Percentiles rank a stretch among this genome's conserved stretches.
phyloP scores from a whole-genome alignment of 352 stramenopile species.

The Elongisporangium anandrum region DNA sequence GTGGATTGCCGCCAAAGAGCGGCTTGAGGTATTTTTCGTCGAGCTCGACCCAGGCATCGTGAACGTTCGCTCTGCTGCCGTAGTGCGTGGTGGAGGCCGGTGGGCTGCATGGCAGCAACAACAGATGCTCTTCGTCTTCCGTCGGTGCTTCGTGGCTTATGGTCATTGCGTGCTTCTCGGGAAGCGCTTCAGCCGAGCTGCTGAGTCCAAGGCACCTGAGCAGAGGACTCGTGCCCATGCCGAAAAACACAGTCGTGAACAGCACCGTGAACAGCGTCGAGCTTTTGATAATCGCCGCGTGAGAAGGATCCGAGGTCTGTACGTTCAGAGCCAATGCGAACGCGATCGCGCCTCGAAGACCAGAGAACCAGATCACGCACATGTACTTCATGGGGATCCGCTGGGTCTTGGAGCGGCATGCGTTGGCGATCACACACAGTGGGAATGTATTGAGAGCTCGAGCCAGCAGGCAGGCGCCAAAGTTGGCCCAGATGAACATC shows the following conservation, averaged over 20 bases:
- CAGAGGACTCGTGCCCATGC: slow-evolving; percentile 36
- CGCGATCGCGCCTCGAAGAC: slow-evolving; percentile 89
- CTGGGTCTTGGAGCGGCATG: slow-evolving; percentile 19
- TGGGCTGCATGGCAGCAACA: slow-evolving; percentile 13
- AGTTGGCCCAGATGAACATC: slow-evolving; percentile 50
- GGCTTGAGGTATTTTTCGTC: slow-evolving; percentile 69
- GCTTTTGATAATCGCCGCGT: slow-evolving; percentile 59
- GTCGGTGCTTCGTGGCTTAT: slow-evolving; percentile 10
- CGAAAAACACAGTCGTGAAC: slow-evolving; percentile 60
- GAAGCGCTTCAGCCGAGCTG: slow-evolving; percentile 6
- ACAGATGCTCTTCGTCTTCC: slow-evolving; percentile 11
- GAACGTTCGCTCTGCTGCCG: slow-evolving; percentile 18
- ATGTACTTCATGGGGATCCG: slow-evolving; percentile 62
- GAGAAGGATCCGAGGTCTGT: slow-evolving; percentile 24
- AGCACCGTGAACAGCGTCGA: slow-evolving; percentile 62
- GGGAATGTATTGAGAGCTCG: slow-evolving; percentile 71
- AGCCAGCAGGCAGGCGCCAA: slow-evolving; percentile 39
- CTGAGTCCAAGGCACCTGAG: slow-evolving; percentile 26
- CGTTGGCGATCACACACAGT: slow-evolving; percentile 57
- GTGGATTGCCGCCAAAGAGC: slow-evolving; percentile 52
- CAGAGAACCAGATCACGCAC: slow-evolving; percentile 91
- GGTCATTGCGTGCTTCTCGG: slow-evolving; percentile 4
- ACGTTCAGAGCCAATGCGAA: slow-evolving; percentile 88
- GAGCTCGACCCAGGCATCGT: slow-evolving; percentile 48
- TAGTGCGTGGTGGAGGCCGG: slow-evolving; percentile 12